Evolutionary conservation across 306 rosid genomes (phyloP).

Genomic region (barrel medic (Medicago truncatula)): MtrunA17r5.0-ANR NC_053048.1:49747001-49747500

Average conservation of each 20-base stretch:
- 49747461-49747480: neutral
- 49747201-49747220: neutral
- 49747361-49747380: neutral
- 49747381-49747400: conserved; percentile 20
- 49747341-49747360: neutral
- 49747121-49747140: too few species aligned
- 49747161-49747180: conserved; percentile 9
- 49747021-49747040: conserved; percentile 7
- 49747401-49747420: neutral
- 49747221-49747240: neutral
- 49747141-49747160: neutral
- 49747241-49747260: conserved; percentile 4
- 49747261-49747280: conserved; percentile 2
- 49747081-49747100: neutral
- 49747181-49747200: neutral
- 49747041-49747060: conserved; percentile 5
- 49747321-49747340: neutral
- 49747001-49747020: conserved; percentile 34
- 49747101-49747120: neutral
- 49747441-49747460: neutral
- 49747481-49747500: conserved; percentile 11
- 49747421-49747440: neutral
- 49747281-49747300: neutral
- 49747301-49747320: neutral
- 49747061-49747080: neutral